Evolutionary conservation across 208 protist species (phyloP).

Genomic region (Angomonas desouzai): DNA sequence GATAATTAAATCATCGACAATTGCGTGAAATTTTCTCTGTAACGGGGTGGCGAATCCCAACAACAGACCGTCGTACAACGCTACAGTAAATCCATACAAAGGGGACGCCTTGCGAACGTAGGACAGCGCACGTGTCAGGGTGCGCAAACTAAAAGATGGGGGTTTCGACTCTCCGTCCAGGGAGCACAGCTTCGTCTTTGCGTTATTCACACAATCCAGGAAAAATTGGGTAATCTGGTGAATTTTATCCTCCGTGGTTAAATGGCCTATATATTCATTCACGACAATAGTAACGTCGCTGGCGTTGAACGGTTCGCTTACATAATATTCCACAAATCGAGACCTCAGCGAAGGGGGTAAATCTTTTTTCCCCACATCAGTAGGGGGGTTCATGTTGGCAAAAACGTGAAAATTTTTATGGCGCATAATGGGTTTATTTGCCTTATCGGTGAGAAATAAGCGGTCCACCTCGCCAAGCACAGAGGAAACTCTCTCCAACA

Average conservation of each 20-base stretch:
- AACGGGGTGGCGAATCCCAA: conserved; percentile 97
- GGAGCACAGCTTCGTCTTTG: conserved; percentile 87
- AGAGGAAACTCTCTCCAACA: conserved; percentile 94
- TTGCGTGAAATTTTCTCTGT: conserved; percentile 72
- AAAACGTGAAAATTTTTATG: conserved; percentile 99
- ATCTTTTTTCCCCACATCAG: conserved; percentile 99
- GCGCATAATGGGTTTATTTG: conserved; percentile 50
- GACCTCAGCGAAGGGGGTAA: conserved; percentile 92
- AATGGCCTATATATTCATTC: conserved; percentile 82
- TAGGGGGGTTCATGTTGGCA: conserved; percentile 99
- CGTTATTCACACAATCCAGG: conserved; percentile 82
- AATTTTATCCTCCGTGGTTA: conserved; percentile 72
- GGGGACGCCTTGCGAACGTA: conserved; percentile 85
- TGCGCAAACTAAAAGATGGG: conserved; percentile 97
- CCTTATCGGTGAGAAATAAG: conserved; percentile 83
- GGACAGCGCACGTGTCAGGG: conserved; percentile 95
- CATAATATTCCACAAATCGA: conserved; percentile 99
- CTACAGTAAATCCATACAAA: conserved; percentile 93
- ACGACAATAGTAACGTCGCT: conserved; percentile 95
- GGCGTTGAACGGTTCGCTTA: conserved; percentile 94
- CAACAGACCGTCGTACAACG: conserved; percentile 95
- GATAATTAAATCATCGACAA: conserved; percentile 89
- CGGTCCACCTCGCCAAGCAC: conserved; percentile 92
- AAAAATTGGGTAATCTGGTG: conserved; percentile 96
- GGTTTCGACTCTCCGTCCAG: conserved; percentile 89